Conservation (phyloP, 2,329 filamentous ascomycete species). For the Neonectria sp. region DNA sequence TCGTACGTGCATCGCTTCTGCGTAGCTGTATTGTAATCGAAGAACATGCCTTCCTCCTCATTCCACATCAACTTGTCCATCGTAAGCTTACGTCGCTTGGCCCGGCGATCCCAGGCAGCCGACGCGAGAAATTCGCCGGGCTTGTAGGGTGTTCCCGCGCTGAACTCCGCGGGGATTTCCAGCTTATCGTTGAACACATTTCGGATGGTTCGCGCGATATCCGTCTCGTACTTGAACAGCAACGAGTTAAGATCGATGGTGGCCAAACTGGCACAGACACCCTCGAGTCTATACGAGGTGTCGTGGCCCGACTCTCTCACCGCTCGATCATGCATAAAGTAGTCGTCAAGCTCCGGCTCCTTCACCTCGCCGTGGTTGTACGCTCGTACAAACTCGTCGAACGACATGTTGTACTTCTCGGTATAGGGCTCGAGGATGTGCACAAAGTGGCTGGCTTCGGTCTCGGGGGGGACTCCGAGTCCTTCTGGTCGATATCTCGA, state of each 20-base stretch:
- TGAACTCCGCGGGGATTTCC: conserved; percentile 86
- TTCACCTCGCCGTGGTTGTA: conserved; percentile 85
- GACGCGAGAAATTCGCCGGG: conserved; percentile 84
- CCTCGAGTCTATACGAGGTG: conserved; percentile 93
- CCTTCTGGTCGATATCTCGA: conserved; percentile 90
- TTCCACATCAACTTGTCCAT: conserved; percentile 98
- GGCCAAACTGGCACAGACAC: conserved; percentile 87
- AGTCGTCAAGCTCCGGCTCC: conserved; percentile 93
- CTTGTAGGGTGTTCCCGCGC: conserved; percentile 73
- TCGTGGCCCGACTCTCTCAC: conserved; percentile 98
- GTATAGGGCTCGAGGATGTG: conserved; percentile 88
- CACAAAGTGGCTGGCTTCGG: conserved; percentile 88
- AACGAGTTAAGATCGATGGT: conserved; percentile 96
- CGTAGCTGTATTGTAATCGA: conserved; percentile 93
- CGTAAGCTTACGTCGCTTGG: conserved; percentile 84
- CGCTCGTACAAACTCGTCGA: conserved; percentile 87
- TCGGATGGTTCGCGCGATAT: conserved; percentile 90
- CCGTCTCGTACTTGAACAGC: conserved; percentile 96
- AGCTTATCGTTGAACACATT: conserved; percentile 88
- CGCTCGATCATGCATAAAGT: conserved; percentile 95
- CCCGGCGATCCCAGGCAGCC: conserved; percentile 90
- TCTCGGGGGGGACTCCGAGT: conserved; percentile 90
- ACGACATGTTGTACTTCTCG: conserved; percentile 85
- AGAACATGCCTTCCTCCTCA: conserved; percentile 93
- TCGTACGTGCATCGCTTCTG: conserved; percentile 89